Percentiles rank a stretch among this genome's conserved stretches.
phyloP scores from a whole-genome alignment of 75 land plant species.

The Picea glauca region DNA sequence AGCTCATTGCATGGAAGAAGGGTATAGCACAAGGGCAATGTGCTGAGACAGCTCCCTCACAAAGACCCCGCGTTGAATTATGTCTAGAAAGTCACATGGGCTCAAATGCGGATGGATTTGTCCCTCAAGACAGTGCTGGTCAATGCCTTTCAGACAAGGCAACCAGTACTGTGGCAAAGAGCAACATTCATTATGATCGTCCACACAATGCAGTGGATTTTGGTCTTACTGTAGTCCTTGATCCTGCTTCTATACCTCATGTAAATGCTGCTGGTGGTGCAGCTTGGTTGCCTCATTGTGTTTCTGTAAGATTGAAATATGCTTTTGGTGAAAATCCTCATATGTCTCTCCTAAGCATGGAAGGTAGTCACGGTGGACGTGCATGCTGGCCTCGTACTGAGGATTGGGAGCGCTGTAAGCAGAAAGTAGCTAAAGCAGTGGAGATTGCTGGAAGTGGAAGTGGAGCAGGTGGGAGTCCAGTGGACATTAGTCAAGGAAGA shows the following conservation, averaged over 20 bases:
- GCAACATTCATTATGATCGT: conserved; percentile 90
- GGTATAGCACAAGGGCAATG: conserved; percentile 66
- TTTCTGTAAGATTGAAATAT: conserved; percentile 81
- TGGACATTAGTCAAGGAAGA: conserved; percentile 63
- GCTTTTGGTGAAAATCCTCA: conserved; percentile 64
- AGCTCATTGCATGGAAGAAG: conserved; percentile 93
- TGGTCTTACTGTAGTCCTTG: conserved; percentile 82
- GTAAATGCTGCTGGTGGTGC: conserved; percentile 99
- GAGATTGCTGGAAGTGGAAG: conserved; percentile 41
- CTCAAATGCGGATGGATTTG: conserved; percentile 20
- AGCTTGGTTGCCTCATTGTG: conserved; percentile 98
- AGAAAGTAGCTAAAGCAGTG: conserved; percentile 63
- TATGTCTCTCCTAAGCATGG: conserved; percentile 72
- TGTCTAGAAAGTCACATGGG: conserved; percentile 86
- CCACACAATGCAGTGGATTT: conserved; percentile 76
- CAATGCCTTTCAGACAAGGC: conserved; percentile 16
- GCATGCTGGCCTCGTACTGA: conserved; percentile 83
- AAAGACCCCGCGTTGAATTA: conserved; percentile 81
- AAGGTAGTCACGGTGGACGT: conserved; percentile 97
- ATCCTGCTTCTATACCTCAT: conserved; percentile 76
- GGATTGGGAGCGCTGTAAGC: conserved; percentile 95
- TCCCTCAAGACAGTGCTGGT: conserved; percentile 18
- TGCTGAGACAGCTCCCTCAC: conserved; percentile 54
- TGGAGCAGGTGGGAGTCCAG: conserved; percentile 10
- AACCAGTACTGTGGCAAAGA: conserved; percentile 37